A percentile compares a stretch with the other conserved stretches of the same genome.
phyloP scores from a whole-genome alignment of 345 rosid species.

The Nasturtium officinale region DNA sequence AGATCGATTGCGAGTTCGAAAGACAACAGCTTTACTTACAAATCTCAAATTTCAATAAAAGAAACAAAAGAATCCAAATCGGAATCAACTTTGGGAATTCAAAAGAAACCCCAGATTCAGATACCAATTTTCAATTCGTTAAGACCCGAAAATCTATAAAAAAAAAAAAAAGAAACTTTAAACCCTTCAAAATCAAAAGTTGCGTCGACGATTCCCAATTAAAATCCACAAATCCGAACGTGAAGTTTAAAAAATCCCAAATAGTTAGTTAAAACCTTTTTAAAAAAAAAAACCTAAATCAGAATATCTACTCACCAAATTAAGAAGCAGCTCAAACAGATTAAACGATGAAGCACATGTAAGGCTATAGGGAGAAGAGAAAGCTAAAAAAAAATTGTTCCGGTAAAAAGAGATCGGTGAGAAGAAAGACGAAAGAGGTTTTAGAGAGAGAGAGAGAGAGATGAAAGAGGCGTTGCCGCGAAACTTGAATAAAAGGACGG shows the following conservation, averaged over 20 bases:
- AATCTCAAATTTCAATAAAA: neutral
- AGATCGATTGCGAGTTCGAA: slow-evolving; percentile 6
- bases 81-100: slow-evolving; percentile 20
- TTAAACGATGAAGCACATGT: neutral
- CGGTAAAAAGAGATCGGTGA: slow-evolving; percentile 8
- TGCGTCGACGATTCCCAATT: neutral
- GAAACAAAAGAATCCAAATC: slow-evolving; percentile 6
- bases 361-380: slow-evolving; percentile 11
- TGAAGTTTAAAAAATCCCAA: slow-evolving; percentile 23
- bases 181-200: slow-evolving; percentile 1
- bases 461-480: slow-evolving; percentile 72
- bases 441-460: neutral
- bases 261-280: slow-evolving; percentile 4
- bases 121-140: slow-evolving; percentile 3
- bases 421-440: slow-evolving; percentile 37
- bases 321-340: slow-evolving; percentile 4
- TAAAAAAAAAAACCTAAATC: slow-evolving; percentile 48
- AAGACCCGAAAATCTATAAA: neutral
- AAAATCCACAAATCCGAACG: slow-evolving; percentile 23
- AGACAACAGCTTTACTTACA: slow-evolving; percentile 17
- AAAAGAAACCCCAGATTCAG: slow-evolving; percentile 32
- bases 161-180: neutral
- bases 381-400: slow-evolving; percentile 14
- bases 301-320: slow-evolving; percentile 50
- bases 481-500: slow-evolving; percentile 77